These are phyloP conservation scores for Pestalotiopsis fici DNA, from an alignment of 2,329 filamentous ascomycete species.

Conservation along the genomic window DNA sequence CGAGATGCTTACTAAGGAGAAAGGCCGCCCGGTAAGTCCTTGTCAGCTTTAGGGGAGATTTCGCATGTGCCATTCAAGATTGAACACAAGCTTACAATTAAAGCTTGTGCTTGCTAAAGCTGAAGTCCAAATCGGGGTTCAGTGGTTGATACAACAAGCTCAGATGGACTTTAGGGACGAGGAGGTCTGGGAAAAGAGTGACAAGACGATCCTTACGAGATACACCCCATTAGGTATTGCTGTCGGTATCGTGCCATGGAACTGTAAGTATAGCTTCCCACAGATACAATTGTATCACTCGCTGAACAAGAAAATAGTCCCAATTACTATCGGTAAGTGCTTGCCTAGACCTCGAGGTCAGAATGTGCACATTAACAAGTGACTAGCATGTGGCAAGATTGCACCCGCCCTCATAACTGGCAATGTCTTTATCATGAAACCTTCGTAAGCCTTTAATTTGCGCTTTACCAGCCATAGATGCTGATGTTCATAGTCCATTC, in stretches of 20 bases:
- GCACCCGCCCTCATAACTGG: constrained; percentile 43
- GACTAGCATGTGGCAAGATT: constrained; percentile 35
- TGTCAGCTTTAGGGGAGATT: neutral
- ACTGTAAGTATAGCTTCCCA: constrained; percentile 28
- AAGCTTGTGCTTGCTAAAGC: neutral
- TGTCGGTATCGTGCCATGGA: constrained; percentile 54
- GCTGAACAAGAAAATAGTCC: neutral
- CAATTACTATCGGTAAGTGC: neutral
- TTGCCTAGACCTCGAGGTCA: too few species aligned
- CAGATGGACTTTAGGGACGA: constrained; percentile 31
- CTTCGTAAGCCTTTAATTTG: constrained; percentile 26
- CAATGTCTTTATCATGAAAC: constrained; percentile 48
- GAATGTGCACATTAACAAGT: too few species aligned
- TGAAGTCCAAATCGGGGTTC: constrained; percentile 15
- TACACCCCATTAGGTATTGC: constrained; percentile 38
- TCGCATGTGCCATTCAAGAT: neutral
- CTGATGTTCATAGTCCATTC: constrained; percentile 26
- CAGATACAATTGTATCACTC: neutral
- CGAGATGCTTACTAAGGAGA: constrained; percentile 14
- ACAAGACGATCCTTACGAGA: constrained; percentile 21
- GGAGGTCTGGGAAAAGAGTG: constrained; percentile 35
- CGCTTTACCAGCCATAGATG: neutral
- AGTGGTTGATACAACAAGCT: constrained; percentile 21
- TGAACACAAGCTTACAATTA: neutral
- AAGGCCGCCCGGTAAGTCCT: constrained; percentile 16